Evolutionary conservation across 306 rosid genomes (phyloP).

Genomic region (Cucurbita maxima): DNA sequence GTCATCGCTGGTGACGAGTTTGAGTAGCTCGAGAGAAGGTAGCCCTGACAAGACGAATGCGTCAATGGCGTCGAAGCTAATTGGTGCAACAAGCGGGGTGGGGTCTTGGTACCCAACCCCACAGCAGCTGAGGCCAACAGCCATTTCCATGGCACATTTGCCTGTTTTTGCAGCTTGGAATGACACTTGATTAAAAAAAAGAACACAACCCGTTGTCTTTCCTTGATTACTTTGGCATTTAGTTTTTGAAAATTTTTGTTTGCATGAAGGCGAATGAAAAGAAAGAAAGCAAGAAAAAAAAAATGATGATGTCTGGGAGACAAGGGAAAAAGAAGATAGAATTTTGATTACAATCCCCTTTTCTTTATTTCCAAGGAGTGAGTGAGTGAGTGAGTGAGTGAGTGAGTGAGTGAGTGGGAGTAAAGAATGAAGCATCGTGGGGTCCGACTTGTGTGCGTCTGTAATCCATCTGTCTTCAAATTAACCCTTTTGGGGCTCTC

Average conservation of each 20-base stretch:
- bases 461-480: not conserved
- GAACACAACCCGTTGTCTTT: not conserved
- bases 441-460: constrained; percentile 1
- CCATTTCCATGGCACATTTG: constrained; percentile 43
- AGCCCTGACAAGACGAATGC: not conserved
- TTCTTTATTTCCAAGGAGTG: not conserved
- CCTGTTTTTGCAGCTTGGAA: constrained; percentile 75
- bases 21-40: constrained; percentile 32
- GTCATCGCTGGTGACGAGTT: not conserved
- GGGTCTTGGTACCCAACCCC: constrained; percentile 45
- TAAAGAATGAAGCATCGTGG: not conserved
- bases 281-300: not conserved
- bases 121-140: constrained; percentile 31
- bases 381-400: constrained; percentile 1
- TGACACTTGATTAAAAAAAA: not conserved
- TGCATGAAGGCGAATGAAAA: constrained; percentile 5
- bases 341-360: not conserved
- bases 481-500: not conserved
- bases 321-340: not conserved
- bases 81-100: constrained; percentile 6
- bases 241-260: not conserved
- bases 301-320: not conserved
- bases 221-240: not conserved
- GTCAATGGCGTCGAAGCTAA: not conserved
- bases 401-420: not conserved